phyloP scores from a whole-genome alignment of 78 protist species.

The Dictyostelium firmibasis region DNA sequence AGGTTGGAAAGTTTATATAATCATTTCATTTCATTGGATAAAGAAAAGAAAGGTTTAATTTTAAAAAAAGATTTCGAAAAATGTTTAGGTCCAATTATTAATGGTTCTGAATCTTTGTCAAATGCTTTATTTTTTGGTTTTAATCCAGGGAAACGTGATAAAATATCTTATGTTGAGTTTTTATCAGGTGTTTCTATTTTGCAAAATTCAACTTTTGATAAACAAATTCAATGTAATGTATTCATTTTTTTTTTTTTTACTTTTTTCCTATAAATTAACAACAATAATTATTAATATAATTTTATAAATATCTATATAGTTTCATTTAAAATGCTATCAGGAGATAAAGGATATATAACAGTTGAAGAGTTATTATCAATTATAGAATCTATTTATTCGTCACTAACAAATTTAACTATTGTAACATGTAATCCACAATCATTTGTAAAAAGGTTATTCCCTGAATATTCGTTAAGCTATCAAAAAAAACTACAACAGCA shows the following conservation, averaged over 20 bases:
- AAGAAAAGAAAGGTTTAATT: conserved; percentile 49
- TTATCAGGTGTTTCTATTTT: conserved; percentile 57
- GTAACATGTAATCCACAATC: not conserved
- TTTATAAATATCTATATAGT: not conserved
- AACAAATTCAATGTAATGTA: conserved; percentile 47
- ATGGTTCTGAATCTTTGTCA: not conserved
- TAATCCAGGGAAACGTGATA: conserved; percentile 32
- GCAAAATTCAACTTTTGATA: conserved; percentile 42
- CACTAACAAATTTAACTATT: not conserved
- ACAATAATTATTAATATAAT: not conserved
- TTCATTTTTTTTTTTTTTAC: not conserved
- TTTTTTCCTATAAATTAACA: too few relatives aligned
- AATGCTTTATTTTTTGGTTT: conserved; percentile 28
- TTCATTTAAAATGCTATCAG: conserved; percentile 58
- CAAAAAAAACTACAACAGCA: not conserved
- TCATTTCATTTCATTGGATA: conserved; percentile 69
- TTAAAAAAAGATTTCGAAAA: conserved; percentile 48
- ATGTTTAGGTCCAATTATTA: conserved; percentile 54
- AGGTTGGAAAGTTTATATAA: conserved; percentile 67
- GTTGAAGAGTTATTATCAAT: conserved; percentile 15
- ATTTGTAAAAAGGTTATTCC: not conserved
- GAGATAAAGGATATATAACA: conserved; percentile 48
- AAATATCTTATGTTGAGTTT: conserved; percentile 46
- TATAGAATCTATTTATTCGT: conserved; percentile 19
- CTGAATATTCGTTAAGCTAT: not conserved